Percentiles rank a stretch among this genome's conserved stretches.
Conservation (phyloP, 179 eudicot genomes). For the Beta lomatogona region DNA sequence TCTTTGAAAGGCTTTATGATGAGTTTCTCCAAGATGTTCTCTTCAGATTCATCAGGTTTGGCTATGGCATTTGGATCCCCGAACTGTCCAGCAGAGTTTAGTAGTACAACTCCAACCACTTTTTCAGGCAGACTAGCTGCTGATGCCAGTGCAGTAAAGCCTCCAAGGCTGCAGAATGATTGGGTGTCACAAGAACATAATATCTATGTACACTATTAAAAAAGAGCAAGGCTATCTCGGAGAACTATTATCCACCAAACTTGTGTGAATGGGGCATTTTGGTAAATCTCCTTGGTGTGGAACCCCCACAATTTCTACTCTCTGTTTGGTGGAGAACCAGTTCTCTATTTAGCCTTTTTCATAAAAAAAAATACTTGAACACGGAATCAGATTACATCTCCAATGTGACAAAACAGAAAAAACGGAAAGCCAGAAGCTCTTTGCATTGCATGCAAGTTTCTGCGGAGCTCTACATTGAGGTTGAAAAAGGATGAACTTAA, state of each 20-base stretch:
- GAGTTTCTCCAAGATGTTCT: slow-evolving; percentile 51
- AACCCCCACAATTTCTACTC: too few species aligned
- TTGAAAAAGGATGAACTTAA: neutral
- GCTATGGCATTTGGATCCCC: slow-evolving; percentile 52
- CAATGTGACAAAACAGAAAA: neutral
- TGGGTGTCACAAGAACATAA: neutral
- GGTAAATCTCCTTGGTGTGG: too few species aligned
- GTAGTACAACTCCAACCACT: slow-evolving; percentile 70
- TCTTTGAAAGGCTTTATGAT: slow-evolving; percentile 78
- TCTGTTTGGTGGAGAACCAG: too few species aligned
- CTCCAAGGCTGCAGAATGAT: slow-evolving; percentile 76
- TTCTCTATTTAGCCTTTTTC: too few species aligned
- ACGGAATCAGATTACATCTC: too few species aligned
- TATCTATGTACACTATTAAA: neutral
- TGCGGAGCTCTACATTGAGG: neutral
- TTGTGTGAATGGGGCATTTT: too few species aligned
- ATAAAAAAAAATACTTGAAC: too few species aligned
- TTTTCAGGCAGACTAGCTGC: slow-evolving; percentile 80
- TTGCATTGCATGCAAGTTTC: neutral
- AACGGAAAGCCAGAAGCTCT: neutral
- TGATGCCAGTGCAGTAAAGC: slow-evolving; percentile 82
- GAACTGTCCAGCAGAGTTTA: slow-evolving; percentile 93
- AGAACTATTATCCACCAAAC: too few species aligned
- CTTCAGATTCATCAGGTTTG: slow-evolving; percentile 48
- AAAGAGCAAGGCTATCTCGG: neutral